phyloP scores from a whole-genome alignment of 768 basidiomycete species.

The Mycena filopes region DNA sequence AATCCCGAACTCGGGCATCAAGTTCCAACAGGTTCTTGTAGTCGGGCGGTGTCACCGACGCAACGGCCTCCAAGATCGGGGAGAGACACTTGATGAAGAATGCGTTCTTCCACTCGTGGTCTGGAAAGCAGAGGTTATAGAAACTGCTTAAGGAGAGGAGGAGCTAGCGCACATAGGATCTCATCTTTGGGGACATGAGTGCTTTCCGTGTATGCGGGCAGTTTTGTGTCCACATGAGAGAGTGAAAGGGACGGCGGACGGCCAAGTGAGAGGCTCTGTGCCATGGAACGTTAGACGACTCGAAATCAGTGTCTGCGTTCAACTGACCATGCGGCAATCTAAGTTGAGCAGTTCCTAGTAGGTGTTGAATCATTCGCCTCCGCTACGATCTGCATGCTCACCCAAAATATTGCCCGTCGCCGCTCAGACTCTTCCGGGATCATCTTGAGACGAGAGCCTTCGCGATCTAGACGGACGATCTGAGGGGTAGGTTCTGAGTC shows the following conservation, averaged over 20 bases:
- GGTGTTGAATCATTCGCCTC: constrained; percentile 3
- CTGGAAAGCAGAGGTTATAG: constrained; percentile 46
- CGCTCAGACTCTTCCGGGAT: constrained; percentile 80
- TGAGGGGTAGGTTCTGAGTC: constrained; percentile 17
- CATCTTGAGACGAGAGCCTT: constrained; percentile 68
- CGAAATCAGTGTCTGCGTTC: constrained; percentile 20
- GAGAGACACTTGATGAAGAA: constrained; percentile 73
- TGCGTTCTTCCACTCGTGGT: constrained; percentile 77
- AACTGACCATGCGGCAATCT: constrained; percentile 71
- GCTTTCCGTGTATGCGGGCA: constrained; percentile 46
- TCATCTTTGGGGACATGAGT: constrained; percentile 58
- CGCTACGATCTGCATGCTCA: background rate
- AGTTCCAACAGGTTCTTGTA: constrained; percentile 64
- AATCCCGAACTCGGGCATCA: constrained; percentile 67
- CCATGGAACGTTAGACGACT: background rate
- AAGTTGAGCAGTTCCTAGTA: constrained; percentile 68
- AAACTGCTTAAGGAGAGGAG: background rate
- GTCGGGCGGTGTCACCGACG: constrained; percentile 59
- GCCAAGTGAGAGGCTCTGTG: constrained; percentile 74
- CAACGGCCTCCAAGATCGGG: constrained; percentile 69
- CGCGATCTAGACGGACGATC: constrained; percentile 62
- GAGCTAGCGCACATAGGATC: constrained; percentile 56
- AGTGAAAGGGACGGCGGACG: constrained; percentile 76
- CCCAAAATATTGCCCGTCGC: constrained; percentile 76
- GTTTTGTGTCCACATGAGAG: constrained; percentile 71